A percentile compares a stretch with the other conserved stretches of the same genome.
These are phyloP conservation scores for Saturnispora zaruensis DNA, from an alignment of 805 yeast genomes.

Conservation along the genomic window DNA sequence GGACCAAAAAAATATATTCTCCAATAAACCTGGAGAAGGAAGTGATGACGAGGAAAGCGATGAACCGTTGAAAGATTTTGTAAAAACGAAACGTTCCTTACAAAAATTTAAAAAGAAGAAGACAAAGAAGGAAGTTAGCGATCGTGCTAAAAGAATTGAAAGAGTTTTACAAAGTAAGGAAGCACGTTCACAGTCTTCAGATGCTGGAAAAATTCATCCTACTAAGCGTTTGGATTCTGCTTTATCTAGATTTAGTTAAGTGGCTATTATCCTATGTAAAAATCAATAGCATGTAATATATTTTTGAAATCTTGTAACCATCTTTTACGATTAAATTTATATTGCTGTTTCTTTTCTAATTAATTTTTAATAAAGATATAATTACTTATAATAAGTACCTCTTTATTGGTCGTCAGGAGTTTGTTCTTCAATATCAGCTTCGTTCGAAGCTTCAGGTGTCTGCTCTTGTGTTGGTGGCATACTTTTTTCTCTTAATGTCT, in stretches of 20 bases:
- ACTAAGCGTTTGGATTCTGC: constrained; percentile 38
- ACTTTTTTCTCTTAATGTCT: constrained; percentile 74
- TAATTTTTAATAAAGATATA: not conserved
- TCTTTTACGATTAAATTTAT: not conserved
- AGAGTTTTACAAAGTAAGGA: constrained; percentile 66
- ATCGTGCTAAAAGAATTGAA: constrained; percentile 71
- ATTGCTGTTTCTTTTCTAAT: not conserved
- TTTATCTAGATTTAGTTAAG: constrained; percentile 39
- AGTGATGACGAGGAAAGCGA: constrained; percentile 36
- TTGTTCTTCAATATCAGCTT: constrained; percentile 25
- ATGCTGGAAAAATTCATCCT: constrained; percentile 37
- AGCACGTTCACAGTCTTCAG: constrained; percentile 31
- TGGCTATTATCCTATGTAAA: not conserved
- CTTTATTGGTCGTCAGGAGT: not conserved
- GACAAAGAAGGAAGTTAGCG: constrained; percentile 76
- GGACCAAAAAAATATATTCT: constrained; percentile 31
- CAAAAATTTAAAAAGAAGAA: constrained; percentile 76
- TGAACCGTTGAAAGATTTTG: constrained; percentile 55
- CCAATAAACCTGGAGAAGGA: constrained; percentile 29
- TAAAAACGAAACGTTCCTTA: constrained; percentile 73
- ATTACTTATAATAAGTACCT: not conserved
- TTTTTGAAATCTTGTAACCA: not conserved
- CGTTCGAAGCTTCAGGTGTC: constrained; percentile 62
- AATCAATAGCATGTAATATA: not conserved
- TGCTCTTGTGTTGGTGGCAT: constrained; percentile 60